Base-by-base conservation (phyloP, 1,284 basidiomycete genomes). In the Trametes sp. region DNA sequence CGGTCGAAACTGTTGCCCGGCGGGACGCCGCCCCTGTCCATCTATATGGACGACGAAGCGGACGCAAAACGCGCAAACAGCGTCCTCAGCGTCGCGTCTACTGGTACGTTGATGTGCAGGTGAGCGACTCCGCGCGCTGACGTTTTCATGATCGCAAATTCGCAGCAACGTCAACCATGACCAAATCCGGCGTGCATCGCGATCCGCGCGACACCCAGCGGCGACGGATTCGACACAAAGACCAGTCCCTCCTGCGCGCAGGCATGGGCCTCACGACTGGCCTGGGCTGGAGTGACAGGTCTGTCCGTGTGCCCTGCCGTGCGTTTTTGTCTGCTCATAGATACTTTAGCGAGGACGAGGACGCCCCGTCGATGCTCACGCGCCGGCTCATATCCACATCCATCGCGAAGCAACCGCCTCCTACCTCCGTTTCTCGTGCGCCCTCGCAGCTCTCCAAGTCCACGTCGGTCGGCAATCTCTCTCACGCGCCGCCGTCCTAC, bases 271-370 rank as follows among this genome's bases (percentile, higher is more conserved):
- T 94, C 55, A 94, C 92, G 2, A 94, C 91, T 3, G 91, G 91
- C 0, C 78, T 94, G 19, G 91, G 91, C 0, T 94, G 91, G 92
- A 92, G 89, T 71, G 92, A 93, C 71, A 90, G 88, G 89, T 89
- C 46, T 14, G 82, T 56, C n/a, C 42, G 13, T 35, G n/a, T 29
- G 24, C 16, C 16, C 16, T n/a, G 3, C 14, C 31, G 1, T 31
- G 28, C 10, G 11, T 10, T 6, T 14, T 19, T 16, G 29, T n/a
- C 10, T 10, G 29, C 48, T 49, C 1, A 49, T n/a, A 2, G 6
- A 8, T 9, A 1, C 16, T 26, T 55, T 70, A 89, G 89, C 64
- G 90, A 93, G 78, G 92, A 93, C 73, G 92, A 93, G 77, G 88
- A 91, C 64, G 90, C 91, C 0, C 92, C 91, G 1, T 91, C 89